Evolutionary conservation across 1,139 yeast species (phyloP), one percentile per base, ranked within the genome.

Genomic region (Suhomyces choctaworum): DNA sequence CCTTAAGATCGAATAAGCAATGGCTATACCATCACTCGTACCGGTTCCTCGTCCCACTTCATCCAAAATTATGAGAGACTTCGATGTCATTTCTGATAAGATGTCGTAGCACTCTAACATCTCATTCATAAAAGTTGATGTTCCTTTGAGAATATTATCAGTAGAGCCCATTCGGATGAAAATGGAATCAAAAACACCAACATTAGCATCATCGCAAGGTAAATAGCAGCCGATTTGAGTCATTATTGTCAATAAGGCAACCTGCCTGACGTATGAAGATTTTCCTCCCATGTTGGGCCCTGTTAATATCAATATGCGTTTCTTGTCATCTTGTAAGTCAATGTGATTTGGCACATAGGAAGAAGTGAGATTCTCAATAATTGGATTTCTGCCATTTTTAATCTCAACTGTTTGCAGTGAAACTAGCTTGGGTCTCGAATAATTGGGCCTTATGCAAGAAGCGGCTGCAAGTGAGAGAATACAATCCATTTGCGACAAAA

Each of bases 1-100:
- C 39, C 76, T 71, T 39, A 92, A 62, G 2, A 92, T 82, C 0
- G 95, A 70, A 52, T 80, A 77, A 0, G 97, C 97, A 22, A 92
- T 80, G 1, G 95, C 80, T 23, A 83, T 82, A 0, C 98, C 98
- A 60, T 92, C 98, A 39, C 70, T 69, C 0, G 97, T 89, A 0
- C 96, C 84, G 0, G 98, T 92, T 4, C 88, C 94, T 34, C 92
- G 62, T 4, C 95, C 95, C 23, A 80, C 70, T 44, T 80, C 86
- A 48, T 80, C 86, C 25, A 80, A 58, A 2, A 80, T 62, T 2
- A 84, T 77, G 35, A 85, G 61, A 1, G 87, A 80, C 27, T 69
- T 64, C 4, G 60, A 48, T 2, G 80, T 72, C 36, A 59, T 62
- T 10, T 56, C 52, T 7, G 64, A 56, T 40, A 84, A 56, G 15